phyloP scores from a whole-genome alignment of 2,329 filamentous ascomycete species.

The Claviceps sp. region DNA sequence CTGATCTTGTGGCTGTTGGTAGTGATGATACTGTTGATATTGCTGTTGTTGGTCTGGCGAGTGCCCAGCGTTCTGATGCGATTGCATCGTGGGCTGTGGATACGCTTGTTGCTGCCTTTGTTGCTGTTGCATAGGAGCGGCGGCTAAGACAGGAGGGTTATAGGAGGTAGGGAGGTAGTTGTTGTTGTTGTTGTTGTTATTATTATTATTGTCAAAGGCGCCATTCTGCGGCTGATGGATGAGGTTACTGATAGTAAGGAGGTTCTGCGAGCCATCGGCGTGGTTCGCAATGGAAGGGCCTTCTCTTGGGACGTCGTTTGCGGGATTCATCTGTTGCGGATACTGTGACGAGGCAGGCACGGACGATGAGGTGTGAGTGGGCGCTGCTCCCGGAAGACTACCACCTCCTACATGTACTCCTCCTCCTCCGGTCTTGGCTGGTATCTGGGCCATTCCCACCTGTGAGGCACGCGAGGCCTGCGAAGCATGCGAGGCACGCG shows the following conservation, averaged over 20 bases:
- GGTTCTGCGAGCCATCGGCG: conserved; percentile 44
- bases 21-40: conserved; percentile 11
- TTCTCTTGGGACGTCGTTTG: conserved; percentile 11
- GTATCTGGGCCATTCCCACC: conserved; percentile 3
- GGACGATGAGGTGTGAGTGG: conserved; percentile 4
- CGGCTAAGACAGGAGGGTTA: conserved; percentile 14
- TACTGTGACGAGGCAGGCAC: conserved; percentile 9
- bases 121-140: conserved; percentile 23
- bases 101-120: conserved; percentile 23
- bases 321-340: conserved; percentile 11
- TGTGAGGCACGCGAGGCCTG: conserved; percentile 2
- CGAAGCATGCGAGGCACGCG: too few relatives aligned
- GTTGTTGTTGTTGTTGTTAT: not conserved
- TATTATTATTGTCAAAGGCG: conserved; percentile 17
- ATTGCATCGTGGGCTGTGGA: conserved; percentile 17
- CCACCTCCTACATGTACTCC: too few relatives aligned
- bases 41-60: conserved; percentile 11
- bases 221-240: conserved; percentile 46
- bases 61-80: conserved; percentile 7
- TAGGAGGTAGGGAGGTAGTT: conserved; percentile 14
- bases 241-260: conserved; percentile 71
- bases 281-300: conserved; percentile 12
- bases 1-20: conserved; percentile 14
- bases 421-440: too few relatives aligned
- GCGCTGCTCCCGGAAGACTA: conserved; percentile 5